These are phyloP conservation scores for Metschnikowia santaceciliae DNA, from an alignment of 805 yeast genomes.

Conservation along the genomic window DNA sequence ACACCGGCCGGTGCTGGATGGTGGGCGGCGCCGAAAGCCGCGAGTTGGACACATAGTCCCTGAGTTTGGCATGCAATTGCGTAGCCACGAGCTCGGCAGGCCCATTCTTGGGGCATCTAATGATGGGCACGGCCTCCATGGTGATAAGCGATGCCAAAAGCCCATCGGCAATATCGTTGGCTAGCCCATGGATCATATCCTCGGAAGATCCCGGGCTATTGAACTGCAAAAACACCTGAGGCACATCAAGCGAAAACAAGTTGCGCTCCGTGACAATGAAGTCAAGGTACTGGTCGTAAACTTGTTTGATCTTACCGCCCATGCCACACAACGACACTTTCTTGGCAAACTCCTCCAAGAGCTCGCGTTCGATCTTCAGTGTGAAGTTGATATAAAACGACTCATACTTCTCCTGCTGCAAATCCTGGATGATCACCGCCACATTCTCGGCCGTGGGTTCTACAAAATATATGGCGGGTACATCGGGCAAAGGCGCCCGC, in stretches of 20 bases:
- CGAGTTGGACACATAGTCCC: conserved; percentile 81
- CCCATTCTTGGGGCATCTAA: conserved; percentile 87
- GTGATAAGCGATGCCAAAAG: conserved; percentile 77
- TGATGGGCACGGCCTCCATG: conserved; percentile 76
- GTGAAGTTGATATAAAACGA: conserved; percentile 83
- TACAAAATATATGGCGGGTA: conserved; percentile 89
- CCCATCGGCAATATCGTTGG: conserved; percentile 73
- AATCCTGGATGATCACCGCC: conserved; percentile 62
- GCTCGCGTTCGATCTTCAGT: conserved; percentile 67
- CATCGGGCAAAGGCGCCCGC: conserved; percentile 87
- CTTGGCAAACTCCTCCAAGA: conserved; percentile 86
- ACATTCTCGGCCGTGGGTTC: conserved; percentile 82
- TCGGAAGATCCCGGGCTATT: conserved; percentile 73
- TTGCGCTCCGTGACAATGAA: conserved; percentile 92
- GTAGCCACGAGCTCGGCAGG: conserved; percentile 94
- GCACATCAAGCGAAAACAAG: conserved; percentile 72
- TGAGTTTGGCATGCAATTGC: conserved; percentile 73
- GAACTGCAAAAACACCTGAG: conserved; percentile 61
- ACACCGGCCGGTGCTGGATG: conserved; percentile 60
- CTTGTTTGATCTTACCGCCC: conserved; percentile 73
- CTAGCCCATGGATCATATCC: conserved; percentile 61
- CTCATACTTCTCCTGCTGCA: conserved; percentile 71
- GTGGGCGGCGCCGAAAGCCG: conserved; percentile 26
- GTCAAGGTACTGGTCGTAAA: conserved; percentile 90
- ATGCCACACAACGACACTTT: conserved; percentile 71